Percentiles rank a stretch among this genome's conserved stretches.
These are phyloP conservation scores for Hyphopichia homilentoma DNA, from an alignment of 805 yeast genomes.

Conservation along the genomic window DNA sequence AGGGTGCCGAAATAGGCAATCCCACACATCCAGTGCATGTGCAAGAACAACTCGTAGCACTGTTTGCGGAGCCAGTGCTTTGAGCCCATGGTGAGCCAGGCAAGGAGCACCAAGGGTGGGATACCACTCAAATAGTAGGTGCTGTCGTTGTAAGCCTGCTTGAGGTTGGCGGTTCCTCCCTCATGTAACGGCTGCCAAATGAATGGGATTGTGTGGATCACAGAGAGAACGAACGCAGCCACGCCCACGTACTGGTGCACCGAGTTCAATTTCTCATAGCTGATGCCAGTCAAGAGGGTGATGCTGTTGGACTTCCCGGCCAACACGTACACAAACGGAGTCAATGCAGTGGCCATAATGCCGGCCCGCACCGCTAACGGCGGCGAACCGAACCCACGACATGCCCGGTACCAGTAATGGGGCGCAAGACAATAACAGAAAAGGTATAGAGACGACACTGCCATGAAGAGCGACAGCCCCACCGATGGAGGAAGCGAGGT, in stretches of 20 bases:
- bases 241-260: conserved; percentile 49
- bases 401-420: conserved; percentile 48
- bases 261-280: conserved; percentile 52
- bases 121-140: conserved; percentile 36
- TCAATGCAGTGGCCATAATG: conserved; percentile 44
- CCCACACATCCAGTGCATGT: conserved; percentile 52
- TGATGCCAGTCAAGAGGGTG: conserved; percentile 47
- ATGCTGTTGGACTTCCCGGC: conserved; percentile 53
- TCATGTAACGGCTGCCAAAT: conserved; percentile 40
- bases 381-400: conserved; percentile 56
- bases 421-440: conserved; percentile 41
- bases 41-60: conserved; percentile 47
- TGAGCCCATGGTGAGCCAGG: conserved; percentile 41
- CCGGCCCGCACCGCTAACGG: conserved; percentile 56
- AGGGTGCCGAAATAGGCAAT: conserved; percentile 45
- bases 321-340: conserved; percentile 47
- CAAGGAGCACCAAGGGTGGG: conserved; percentile 44
- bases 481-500: conserved; percentile 32
- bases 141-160: conserved; percentile 13
- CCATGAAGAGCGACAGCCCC: conserved; percentile 38
- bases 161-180: conserved; percentile 40
- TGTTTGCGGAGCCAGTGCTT: conserved; percentile 36
- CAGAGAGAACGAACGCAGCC: conserved; percentile 36
- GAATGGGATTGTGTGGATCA: conserved; percentile 52
- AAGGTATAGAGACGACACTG: conserved; percentile 28